A percentile compares a stretch with the other conserved stretches of the same genome.
These are phyloP conservation scores for Lactarius sp. DNA, from an alignment of 768 basidiomycete genomes.

Conservation along the genomic window DNA sequence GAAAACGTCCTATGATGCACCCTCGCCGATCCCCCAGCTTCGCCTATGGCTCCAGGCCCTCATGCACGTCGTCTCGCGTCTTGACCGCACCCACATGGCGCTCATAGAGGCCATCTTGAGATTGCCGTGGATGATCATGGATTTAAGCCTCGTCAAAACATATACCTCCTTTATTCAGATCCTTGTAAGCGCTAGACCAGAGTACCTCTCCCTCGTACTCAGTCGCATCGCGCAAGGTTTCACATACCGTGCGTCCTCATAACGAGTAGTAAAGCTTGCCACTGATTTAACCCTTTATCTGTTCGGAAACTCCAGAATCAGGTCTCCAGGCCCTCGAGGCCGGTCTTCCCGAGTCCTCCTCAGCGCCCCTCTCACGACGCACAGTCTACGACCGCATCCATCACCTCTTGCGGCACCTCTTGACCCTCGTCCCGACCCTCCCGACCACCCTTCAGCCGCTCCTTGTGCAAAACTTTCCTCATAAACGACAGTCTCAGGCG, in stretches of 20 bases:
- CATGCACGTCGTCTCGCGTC: slow-evolving; percentile 85
- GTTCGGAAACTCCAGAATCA: slow-evolving; percentile 48
- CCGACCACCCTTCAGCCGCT: slow-evolving; percentile 83
- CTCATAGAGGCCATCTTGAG: slow-evolving; percentile 84
- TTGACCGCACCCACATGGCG: slow-evolving; percentile 73
- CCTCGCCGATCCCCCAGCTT: slow-evolving; percentile 47
- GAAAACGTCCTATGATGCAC: slow-evolving; percentile 32
- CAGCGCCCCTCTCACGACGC: slow-evolving; percentile 70
- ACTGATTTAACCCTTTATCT: slow-evolving; percentile 12
- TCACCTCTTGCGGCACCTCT: slow-evolving; percentile 76
- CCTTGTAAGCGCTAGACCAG: slow-evolving; percentile 85
- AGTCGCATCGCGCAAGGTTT: slow-evolving; percentile 79
- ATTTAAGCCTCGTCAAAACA: slow-evolving; percentile 75
- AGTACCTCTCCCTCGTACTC: slow-evolving; percentile 84
- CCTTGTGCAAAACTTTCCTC: slow-evolving; percentile 82
- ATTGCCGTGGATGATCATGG: slow-evolving; percentile 92
- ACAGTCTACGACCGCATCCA: slow-evolving; percentile 85
- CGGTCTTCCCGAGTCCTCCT: slow-evolving; percentile 57
- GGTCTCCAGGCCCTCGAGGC: slow-evolving; percentile 59
- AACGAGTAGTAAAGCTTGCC: not conserved
- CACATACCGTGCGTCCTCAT: slow-evolving; percentile 68
- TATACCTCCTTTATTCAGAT: slow-evolving; percentile 89
- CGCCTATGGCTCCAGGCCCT: slow-evolving; percentile 82
- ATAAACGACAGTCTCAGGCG: slow-evolving; percentile 80
- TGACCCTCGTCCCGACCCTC: slow-evolving; percentile 87